Base-by-base conservation (phyloP, 305 asterid species). In the Plantago coronopus region DNA sequence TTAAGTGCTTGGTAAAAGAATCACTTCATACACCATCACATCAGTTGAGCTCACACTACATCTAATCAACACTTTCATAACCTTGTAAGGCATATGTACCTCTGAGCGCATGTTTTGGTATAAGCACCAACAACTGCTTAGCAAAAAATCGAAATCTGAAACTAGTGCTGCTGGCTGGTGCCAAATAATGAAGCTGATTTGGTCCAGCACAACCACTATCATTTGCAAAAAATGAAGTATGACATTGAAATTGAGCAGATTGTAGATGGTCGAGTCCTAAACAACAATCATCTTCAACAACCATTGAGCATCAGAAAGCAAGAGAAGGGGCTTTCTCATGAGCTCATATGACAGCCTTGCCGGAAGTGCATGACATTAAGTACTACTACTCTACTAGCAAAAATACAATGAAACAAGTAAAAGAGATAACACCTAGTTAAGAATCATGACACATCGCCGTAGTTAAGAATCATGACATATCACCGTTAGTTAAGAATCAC, bases 11-110 rank as follows among this genome's bases (percentile, higher is more conserved):
- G 50, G 0, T 48, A 31, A 27, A 38, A 21, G 58, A 38, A 53
- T 57, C 43, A 67, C 67, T 40, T 62, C 49, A 65, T 65, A 72
- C 69, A 63, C 25, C 65, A 60, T 20, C 12, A 37, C 59, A 57
- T 49, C 60, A 34, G 29, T 17, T 64, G n/a, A 63, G 61, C 47
- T 61, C 63, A 63, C 44, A 27, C 42, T 50, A 54, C 54, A 47
- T 53, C 56, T 68, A 63, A 71, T 51, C 59, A 72, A 23, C 55
- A 68, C 1, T 62, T 14, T 19, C 40, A 50, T 21, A 20, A 54
- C 49, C 56, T 58, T 67, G 57, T 29, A 54, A 43, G 40, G 9
- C 38, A 31, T 0, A 37, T 37, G 9, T 2, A 37, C 42, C 53
- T 44, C 48, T 37, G 44, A 54, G 31, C 25, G 4, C 31, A 48